Conservation (phyloP, 2,329 filamentous ascomycete species). For the Aureobasidium sp. region DNA sequence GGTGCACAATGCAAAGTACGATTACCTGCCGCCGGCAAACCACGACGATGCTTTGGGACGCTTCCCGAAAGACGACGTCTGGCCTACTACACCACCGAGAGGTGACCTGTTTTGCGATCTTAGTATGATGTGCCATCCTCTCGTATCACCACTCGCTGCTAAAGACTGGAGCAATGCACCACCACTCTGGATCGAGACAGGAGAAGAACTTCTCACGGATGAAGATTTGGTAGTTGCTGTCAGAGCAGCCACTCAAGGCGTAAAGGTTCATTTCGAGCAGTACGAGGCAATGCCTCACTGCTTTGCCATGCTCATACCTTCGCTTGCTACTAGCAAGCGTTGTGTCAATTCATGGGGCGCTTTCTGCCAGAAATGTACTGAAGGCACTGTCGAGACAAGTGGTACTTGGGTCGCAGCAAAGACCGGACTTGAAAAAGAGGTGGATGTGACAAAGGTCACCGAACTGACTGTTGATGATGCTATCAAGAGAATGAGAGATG, state of each 20-base stretch:
- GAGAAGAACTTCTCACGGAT: conserved; percentile 65
- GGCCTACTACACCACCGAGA: conserved; percentile 40
- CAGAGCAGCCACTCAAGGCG: conserved; percentile 50
- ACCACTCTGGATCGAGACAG: conserved; percentile 61
- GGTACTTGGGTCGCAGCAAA: conserved; percentile 27
- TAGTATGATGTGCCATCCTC: conserved; percentile 52
- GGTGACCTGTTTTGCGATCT: conserved; percentile 43
- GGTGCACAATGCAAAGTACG: conserved; percentile 47
- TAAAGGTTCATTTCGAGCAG: conserved; percentile 59
- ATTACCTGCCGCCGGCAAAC: conserved; percentile 53
- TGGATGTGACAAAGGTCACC: conserved; percentile 23
- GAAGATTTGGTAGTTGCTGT: conserved; percentile 57
- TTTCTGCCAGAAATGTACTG: conserved; percentile 26
- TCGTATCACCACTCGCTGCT: conserved; percentile 56
- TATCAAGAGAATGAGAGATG: conserved; percentile 23
- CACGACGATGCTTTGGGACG: conserved; percentile 25
- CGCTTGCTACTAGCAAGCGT: conserved; percentile 24
- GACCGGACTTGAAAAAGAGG: conserved; percentile 24
- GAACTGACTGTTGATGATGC: conserved; percentile 18
- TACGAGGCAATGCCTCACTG: conserved; percentile 78
- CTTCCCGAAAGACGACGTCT: conserved; percentile 44
- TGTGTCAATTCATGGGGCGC: conserved; percentile 33
- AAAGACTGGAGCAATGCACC: conserved; percentile 55
- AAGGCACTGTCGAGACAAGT: conserved; percentile 25
- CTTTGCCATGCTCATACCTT: conserved; percentile 45